Evolutionary conservation across 2,329 filamentous ascomycete genomes (phyloP), one percentile per base, ranked within the genome.

Genomic region (Exophiala sp.): DNA sequence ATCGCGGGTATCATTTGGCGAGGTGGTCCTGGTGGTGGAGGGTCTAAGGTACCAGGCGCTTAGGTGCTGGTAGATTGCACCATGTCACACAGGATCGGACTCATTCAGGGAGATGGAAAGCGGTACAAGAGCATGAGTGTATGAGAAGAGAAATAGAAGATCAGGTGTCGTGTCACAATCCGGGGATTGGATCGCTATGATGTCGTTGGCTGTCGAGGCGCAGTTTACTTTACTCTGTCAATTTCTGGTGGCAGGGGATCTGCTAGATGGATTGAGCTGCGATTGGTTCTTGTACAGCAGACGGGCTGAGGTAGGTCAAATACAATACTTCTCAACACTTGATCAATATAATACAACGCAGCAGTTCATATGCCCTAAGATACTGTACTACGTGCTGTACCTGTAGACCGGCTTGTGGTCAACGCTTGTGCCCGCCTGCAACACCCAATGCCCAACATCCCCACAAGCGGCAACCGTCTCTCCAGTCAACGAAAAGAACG

Each of bases 151-250:
- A 21, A 22, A 24, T 23, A 42, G 24, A 4, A 19, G 8, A 32
- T 38, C 9, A 38, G 35, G 38, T 45, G 34, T 48, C 48, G 52
- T 54, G 52, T 51, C 52, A 54, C 52, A 40, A 23, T 37, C 11
- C 16, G 34, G 18, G 38, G 38, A 39, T 45, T 54, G 34, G 29
- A 47, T 42, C 48, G 38, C 38, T 35, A 54, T 54, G 52, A 54
- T 54, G 52, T 54, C 44, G 47, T 54, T 54, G 47, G 43, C 21
- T 16, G 43, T 38, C 46, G 43, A 47, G 51, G 52, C 52, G 47
- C 52, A 50, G 52, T 39, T 27, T 5, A 27, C 5, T 5, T 27
- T 27, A n/a, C 24, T 5, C 24, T 27, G 24, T 10, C 24, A 27
- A 9, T 37, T 37, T 37, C 34, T 3, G 42, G 50, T 50, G 51